Evolutionary conservation across 2,329 filamentous ascomycete genomes (phyloP), one percentile per base, ranked within the genome.

Genomic region (Colletotrichum tropicale): DNA sequence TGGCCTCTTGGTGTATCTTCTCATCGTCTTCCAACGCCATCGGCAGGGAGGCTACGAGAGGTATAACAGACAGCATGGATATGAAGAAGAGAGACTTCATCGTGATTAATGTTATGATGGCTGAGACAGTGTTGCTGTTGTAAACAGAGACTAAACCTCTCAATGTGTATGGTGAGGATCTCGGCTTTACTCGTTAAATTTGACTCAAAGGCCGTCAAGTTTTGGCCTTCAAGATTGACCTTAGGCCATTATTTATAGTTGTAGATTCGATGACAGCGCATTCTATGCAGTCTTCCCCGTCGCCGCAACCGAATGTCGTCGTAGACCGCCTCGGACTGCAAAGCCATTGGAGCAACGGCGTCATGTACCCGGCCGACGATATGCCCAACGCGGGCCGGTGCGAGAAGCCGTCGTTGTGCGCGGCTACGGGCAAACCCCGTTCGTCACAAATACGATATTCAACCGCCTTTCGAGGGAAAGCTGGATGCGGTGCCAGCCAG

Each of bases 381-480:
- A 68, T 69, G 48, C 43, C 48, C 64, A 48, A 69, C 28, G 34
- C 74, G 64, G 70, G 64, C 65, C 70, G 74, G 64, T 69, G 70
- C 74, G 32, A 55, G 48, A 36, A 73, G 56, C 74, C 64, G 70
- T 60, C 8, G 8, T 68, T 65, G 70, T 74, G n/a, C 56, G 48
- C 62, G 12, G 43, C 24, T 43, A 16, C 58, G 32, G 18, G n/a
- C 43, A 48, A 65, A 12, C 24, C 4, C 34, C 30, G 32, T 58
- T 48, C 58, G 64, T 58, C 36, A 58, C 43, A 43, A 30, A 38
- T 74, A 69, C 48, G 58, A 65, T 30, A 12, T 38, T 15, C 48
- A 43, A 32, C 32, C 34, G 28, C 21, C 26, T 21, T 36, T 58
- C 70, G 43, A 60, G 15, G 10, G 30, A 24, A 55, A 8, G 10